Evolutionary conservation across 805 yeast species (phyloP), one percentile per base, ranked within the genome.

Genomic region (Danielia oregonensis): DNA sequence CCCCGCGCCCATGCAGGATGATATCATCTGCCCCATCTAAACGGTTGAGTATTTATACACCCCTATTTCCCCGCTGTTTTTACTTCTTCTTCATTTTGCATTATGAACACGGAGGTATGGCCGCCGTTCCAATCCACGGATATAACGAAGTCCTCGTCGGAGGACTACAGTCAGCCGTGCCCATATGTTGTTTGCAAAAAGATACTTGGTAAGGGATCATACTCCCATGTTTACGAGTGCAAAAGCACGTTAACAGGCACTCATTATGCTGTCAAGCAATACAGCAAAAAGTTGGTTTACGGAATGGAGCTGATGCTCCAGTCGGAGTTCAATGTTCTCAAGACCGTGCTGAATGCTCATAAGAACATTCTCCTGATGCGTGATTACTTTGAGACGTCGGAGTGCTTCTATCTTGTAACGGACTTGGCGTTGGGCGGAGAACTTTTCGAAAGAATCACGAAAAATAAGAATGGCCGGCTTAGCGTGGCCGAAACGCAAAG

Each of bases 351-450:
- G 30, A 59, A 59, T 39, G 70, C 68, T 22, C 78, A 76, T 40
- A 58, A 70, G 15, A 76, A 79, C 51, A 68, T 83, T 10, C 60
- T 82, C 35, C 79, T 79, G 25, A 57, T 82, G 33, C 68, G 77
- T 7, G 89, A 82, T 59, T 78, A 72, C 57, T 83, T 82, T 53
- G 88, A 83, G 52, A 83, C 91, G 0, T 62, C 65, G 4, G 72
- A 76, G 36, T 65, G 68, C 46, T 59, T 76, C 24, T 74, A 63
- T 32, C 51, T 83, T 30, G 74, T 82, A 26, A 82, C 88, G 1
- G 85, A 81, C 46, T 59, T 82, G 29, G 86, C 87, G 26, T 57
- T 57, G 10, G 83, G 85, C 11, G 83, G 85, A 16, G 91, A 82
- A 48, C 63, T 83, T 30, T 82, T 78, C 49, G 82, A 79, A 44